Evolutionary conservation across 805 yeast species (phyloP).

Genomic region (Cyberlindnera amylophila): DNA sequence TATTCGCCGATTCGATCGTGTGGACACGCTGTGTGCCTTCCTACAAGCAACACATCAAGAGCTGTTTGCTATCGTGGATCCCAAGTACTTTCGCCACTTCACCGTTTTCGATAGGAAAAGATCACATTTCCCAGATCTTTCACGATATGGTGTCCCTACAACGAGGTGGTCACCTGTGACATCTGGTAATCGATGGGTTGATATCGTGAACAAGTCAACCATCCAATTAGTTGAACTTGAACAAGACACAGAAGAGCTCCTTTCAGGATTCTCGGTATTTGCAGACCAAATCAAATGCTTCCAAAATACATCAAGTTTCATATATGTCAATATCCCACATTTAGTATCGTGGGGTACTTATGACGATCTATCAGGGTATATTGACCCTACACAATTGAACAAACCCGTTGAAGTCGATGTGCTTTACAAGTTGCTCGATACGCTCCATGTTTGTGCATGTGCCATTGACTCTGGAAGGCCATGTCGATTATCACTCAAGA

Average conservation of each 20-base stretch:
- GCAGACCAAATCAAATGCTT: background rate
- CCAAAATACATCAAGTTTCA: background rate
- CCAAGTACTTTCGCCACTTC: conserved; percentile 1
- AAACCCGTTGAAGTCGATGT: no score
- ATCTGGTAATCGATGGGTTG: background rate
- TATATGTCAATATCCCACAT: background rate
- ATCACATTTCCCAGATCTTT: conserved; percentile 1
- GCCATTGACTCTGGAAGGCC: no score
- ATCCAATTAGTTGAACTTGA: background rate
- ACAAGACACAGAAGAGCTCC: background rate
- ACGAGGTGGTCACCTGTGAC: background rate
- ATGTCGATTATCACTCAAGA: no score
- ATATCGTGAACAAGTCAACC: background rate
- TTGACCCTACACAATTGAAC: background rate
- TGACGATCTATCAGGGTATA: background rate
- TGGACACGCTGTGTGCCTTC: background rate
- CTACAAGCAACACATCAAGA: background rate
- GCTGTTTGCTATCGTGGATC: background rate
- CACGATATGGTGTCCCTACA: background rate
- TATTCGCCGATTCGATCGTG: background rate
- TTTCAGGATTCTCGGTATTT: background rate
- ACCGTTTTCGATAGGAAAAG: background rate
- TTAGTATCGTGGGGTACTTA: background rate
- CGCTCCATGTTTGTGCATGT: no score
- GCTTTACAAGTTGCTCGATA: no score